phyloP scores from a whole-genome alignment of 2,329 filamentous ascomycete species.

The Penicillium palitans region DNA sequence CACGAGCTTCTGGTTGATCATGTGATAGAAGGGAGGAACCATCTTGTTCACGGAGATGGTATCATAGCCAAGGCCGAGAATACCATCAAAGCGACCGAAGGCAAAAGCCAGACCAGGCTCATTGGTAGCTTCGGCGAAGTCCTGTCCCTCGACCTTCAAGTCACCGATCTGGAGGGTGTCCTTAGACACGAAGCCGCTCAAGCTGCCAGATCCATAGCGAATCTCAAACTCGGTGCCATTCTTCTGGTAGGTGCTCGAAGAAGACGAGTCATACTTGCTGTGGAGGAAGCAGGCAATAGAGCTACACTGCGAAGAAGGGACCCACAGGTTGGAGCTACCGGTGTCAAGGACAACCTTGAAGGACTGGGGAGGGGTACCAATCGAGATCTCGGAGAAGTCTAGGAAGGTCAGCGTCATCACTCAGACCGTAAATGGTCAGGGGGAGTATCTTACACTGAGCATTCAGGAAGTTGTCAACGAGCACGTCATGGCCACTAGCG shows the following conservation, averaged over 20 bases:
- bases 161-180: constrained; percentile 87
- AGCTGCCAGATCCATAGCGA: constrained; percentile 88
- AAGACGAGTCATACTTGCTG: constrained; percentile 88
- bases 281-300: constrained; percentile 99
- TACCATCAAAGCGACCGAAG: constrained; percentile 96
- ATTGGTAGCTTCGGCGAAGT: constrained; percentile 93
- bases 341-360: constrained; percentile 99
- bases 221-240: constrained; percentile 94
- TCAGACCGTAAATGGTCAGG: neutral
- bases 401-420: constrained; percentile 12
- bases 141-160: constrained; percentile 80
- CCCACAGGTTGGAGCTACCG: constrained; percentile 98
- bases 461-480: constrained; percentile 96
- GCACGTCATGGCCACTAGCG: constrained; percentile 73
- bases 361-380: constrained; percentile 86
- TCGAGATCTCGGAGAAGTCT: constrained; percentile 96
- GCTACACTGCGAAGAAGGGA: constrained; percentile 83
- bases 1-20: constrained; percentile 84
- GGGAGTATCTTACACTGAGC: constrained; percentile 76
- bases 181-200: constrained; percentile 90
- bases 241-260: constrained; percentile 87
- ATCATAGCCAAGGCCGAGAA: constrained; percentile 90
- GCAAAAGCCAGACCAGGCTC: constrained; percentile 97
- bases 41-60: constrained; percentile 97
- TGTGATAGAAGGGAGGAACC: constrained; percentile 92